Conservation (phyloP, 1,284 basidiomycete genomes). For the Cryptococcus sp. region DNA sequence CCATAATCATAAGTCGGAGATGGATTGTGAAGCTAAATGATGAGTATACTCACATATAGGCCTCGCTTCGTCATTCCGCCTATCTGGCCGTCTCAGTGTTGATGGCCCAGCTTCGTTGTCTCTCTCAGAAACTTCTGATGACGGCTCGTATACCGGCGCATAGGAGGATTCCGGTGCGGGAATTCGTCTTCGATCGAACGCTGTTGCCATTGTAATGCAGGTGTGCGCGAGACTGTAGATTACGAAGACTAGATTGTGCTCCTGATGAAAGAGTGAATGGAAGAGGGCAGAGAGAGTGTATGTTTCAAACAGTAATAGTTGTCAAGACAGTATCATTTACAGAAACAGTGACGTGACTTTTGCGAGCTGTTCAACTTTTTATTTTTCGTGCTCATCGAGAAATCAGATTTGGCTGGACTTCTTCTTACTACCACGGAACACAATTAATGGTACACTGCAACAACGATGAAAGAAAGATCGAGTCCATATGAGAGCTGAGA, state of each 20-base stretch:
- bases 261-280: background rate
- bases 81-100: conserved; percentile 54
- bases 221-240: background rate
- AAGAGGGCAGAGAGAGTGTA: background rate
- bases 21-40: too few relatives aligned
- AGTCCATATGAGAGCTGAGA: background rate
- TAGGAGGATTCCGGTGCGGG: conserved; percentile 83
- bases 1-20: background rate
- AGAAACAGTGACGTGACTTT: too few relatives aligned
- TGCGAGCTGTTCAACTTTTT: too few relatives aligned
- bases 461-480: background rate
- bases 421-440: too few relatives aligned
- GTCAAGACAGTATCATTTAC: background rate
- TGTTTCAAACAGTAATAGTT: background rate
- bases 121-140: conserved; percentile 31
- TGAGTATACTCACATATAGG: conserved; percentile 69
- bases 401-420: too few relatives aligned
- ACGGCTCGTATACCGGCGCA: conserved; percentile 62
- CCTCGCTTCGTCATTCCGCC: conserved; percentile 66
- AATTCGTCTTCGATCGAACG: conserved; percentile 83
- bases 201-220: conserved; percentile 23
- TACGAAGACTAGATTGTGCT: background rate
- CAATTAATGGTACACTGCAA: too few relatives aligned
- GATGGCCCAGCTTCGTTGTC: conserved; percentile 48
- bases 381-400: too few relatives aligned